Evolutionary conservation across 23 red algal species (phyloP).

Genomic region (Gracilariopsis chorda): DNA sequence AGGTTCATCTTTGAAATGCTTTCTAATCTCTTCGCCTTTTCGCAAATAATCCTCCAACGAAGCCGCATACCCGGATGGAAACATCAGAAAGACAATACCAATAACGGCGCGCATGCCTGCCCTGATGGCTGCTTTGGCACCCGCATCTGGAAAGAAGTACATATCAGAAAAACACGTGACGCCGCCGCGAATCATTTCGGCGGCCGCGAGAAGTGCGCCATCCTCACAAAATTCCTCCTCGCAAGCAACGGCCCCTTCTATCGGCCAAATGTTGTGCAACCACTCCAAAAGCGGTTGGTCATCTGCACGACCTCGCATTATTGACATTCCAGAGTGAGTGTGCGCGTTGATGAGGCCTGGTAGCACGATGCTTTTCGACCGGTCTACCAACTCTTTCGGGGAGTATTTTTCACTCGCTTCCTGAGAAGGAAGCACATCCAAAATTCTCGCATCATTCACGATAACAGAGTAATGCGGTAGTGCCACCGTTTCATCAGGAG

Average conservation of each 20-base stretch:
- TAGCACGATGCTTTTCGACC: constrained; percentile 68
- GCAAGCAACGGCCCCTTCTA: constrained; percentile 71
- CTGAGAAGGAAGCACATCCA: constrained; percentile 57
- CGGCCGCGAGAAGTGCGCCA: constrained; percentile 67
- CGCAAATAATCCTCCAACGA: constrained; percentile 61
- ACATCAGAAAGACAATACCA: constrained; percentile 80
- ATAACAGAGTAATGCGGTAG: constrained; percentile 63
- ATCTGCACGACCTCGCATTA: constrained; percentile 92
- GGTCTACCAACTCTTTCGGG: constrained; percentile 12
- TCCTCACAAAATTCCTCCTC: constrained; percentile 79
- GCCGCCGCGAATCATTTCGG: constrained; percentile 89
- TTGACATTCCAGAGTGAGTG: constrained; percentile 91
- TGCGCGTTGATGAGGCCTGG: constrained; percentile 98
- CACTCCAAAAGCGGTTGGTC: constrained; percentile 83
- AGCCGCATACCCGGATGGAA: constrained; percentile 70
- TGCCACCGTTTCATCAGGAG: constrained; percentile 46
- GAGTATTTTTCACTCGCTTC: constrained; percentile 20
- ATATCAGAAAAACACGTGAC: constrained; percentile 92
- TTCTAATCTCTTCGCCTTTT: constrained; percentile 37
- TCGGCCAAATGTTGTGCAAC: constrained; percentile 89
- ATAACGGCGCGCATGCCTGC: constrained; percentile 88
- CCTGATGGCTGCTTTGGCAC: constrained; percentile 26
- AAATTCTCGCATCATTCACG: constrained; percentile 57
- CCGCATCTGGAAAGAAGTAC: constrained; percentile 90
- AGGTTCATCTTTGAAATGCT: constrained; percentile 30